Evolutionary conservation across 768 basidiomycete species (phyloP), one percentile per base, ranked within the genome.

Genomic region (Mycena epipterygia): DNA sequence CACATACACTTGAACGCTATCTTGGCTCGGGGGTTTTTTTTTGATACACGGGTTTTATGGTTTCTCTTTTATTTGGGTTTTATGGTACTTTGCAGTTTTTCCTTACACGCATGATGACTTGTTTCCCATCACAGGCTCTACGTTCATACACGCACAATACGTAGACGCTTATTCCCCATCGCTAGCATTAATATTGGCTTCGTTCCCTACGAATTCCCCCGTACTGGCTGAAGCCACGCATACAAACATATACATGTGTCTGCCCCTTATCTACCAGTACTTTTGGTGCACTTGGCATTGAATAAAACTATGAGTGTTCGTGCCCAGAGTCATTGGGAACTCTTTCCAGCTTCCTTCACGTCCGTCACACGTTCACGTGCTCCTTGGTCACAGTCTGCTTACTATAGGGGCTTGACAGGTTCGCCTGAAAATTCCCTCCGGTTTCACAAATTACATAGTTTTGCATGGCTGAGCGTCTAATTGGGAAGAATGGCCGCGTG

Each of bases 101-200:
- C 2, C 27, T 33, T 25, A 61, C 67, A 61, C 32, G 25, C 49
- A 52, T n/a, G n/a, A 35, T 41, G 25, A 12, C 44, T 51, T 39
- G 13, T 27, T 35, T 37, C 25, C 17, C 41, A 23, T 30, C 32
- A n/a, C 37, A 19, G 33, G 19, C 12, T 56, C 44, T 68, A 62
- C 67, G 42, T 68, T 17, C 32, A 68, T 21, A 68, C 59, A 61
- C 67, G 52, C 59, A 55, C 9, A 16, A 27, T 41, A 60, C 51
- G 60, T 60, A 67, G 65, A 42, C 23, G 32, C 35, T 35, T 4
- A 14, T 51, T 27, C 16, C 27, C n/a, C n/a, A n/a, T 23, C 53
- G 9, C 12, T 16, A n/a, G n/a, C 51, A 52, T 32, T 52, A 12
- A 52, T 12, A 30, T 52, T 51, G 39, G 19, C 19, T 30, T 29